Base-by-base conservation (phyloP, 169 alveolate species). In the Perkinsus chesapeaki region DNA sequence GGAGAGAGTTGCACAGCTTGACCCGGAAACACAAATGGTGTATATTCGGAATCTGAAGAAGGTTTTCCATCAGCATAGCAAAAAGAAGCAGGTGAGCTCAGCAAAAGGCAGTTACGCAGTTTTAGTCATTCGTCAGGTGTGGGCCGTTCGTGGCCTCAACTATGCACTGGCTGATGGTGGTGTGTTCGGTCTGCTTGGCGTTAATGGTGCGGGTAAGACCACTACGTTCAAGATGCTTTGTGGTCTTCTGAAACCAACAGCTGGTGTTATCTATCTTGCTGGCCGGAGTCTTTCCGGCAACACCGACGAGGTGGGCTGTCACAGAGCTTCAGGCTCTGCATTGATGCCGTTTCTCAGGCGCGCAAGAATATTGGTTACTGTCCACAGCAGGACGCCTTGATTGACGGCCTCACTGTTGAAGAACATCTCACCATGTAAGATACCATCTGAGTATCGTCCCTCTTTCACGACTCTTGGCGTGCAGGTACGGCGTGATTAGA, bases 121-220 rank as follows among this genome's bases (percentile, higher is more conserved):
- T 5, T 34, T 12, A 20, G 82, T 23, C 27, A 27, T 12, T 60
- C 36, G n/a, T 34, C 31, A 60, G 82, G 48, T 93, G 37, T 94
- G 93, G 27, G 99, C 98, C 5, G 98, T 97, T 23, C 96, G 96
- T 43, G 96, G 95, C 37, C 94, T 95, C 39, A 93, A 96, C 34
- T 96, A 97, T 94, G 97, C 97, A 38, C 95, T 97, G 47, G 95
- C 95, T 39, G 93, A 95, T 38, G 98, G 98, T 16, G 99, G 97
- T 94, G 96, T 97, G 82, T 97, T 97, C 93, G 98, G 98, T 19
- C 95, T 97, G 0, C 92, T 95, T 0, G 97, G 98, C 12, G 96
- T 96, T 16, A 96, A 96, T 48, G 98, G 98, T 39, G 98, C 98
- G 23, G 98, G 98, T 23, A 97, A 97, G 95, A 96, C 98, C 5